phyloP scores from a whole-genome alignment of 2,329 filamentous ascomycete species.

The Fusarium proliferatum region DNA sequence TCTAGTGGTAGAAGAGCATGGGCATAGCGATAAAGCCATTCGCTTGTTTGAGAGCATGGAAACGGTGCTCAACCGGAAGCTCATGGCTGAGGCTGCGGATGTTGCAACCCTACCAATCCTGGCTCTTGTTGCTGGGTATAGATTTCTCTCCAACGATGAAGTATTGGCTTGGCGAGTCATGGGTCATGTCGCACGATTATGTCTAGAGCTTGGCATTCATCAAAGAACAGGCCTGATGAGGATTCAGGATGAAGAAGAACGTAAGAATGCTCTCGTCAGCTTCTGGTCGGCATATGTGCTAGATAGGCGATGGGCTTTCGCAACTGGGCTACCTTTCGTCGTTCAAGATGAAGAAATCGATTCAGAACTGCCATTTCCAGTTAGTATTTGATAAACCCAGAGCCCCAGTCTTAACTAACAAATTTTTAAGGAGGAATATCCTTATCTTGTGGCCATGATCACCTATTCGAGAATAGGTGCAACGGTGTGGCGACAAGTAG shows the following conservation, averaged over 20 bases:
- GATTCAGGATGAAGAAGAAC: conserved; percentile 75
- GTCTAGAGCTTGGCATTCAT: conserved; percentile 85
- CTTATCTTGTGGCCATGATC: conserved; percentile 87
- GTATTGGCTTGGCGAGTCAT: conserved; percentile 87
- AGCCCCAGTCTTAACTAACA: conserved; percentile 23
- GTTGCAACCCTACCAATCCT: conserved; percentile 62
- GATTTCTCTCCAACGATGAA: conserved; percentile 89
- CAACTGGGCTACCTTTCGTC: conserved; percentile 87
- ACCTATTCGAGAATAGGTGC: conserved; percentile 84
- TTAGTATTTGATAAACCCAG: conserved; percentile 55
- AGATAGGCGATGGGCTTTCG: conserved; percentile 88
- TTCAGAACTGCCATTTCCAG: conserved; percentile 79
- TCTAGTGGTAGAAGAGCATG: conserved; percentile 80
- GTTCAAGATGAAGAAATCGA: conserved; percentile 90
- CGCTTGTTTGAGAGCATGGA: conserved; percentile 82
- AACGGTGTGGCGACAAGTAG: conserved; percentile 86
- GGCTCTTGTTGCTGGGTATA: conserved; percentile 70
- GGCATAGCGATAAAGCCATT: conserved; percentile 78
- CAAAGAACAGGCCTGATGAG: conserved; percentile 77
- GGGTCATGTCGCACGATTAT: conserved; percentile 83
- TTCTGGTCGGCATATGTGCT: conserved; percentile 91
- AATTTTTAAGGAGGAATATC: conserved; percentile 60
- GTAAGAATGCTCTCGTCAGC: conserved; percentile 73
- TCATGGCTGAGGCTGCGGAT: conserved; percentile 65
- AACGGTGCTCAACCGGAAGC: conserved; percentile 73